These are phyloP conservation scores for Ganoderma lucidum DNA, from an alignment of 1,284 basidiomycete genomes.

Conservation along the genomic window DNA sequence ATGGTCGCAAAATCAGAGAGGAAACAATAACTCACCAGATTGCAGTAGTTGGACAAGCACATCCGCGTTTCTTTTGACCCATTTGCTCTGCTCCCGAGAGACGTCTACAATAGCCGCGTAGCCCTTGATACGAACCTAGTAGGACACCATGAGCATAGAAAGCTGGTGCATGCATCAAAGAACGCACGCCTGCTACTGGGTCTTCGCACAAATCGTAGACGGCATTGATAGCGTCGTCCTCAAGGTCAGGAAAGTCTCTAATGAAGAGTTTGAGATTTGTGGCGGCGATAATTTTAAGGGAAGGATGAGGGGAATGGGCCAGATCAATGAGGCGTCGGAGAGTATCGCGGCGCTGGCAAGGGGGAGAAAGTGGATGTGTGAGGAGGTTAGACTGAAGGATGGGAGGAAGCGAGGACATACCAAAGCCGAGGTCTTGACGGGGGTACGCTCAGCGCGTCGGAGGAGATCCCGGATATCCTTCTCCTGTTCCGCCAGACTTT, in stretches of 20 bases:
- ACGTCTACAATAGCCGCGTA: slow-evolving; percentile 69
- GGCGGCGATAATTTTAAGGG: slow-evolving; percentile 65
- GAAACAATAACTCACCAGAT: slow-evolving; percentile 58
- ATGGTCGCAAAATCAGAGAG: slow-evolving; percentile 9
- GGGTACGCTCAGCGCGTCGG: slow-evolving; percentile 42
- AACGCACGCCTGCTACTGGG: slow-evolving; percentile 57
- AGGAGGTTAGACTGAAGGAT: not conserved
- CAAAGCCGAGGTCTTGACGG: slow-evolving; percentile 37
- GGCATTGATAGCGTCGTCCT: slow-evolving; percentile 76
- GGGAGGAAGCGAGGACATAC: slow-evolving; percentile 27
- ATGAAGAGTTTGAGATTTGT: slow-evolving; percentile 64
- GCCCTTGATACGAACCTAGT: slow-evolving; percentile 72
- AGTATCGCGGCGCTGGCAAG: slow-evolving; percentile 43
- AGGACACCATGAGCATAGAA: slow-evolving; percentile 21
- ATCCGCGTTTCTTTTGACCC: slow-evolving; percentile 75
- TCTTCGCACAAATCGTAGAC: slow-evolving; percentile 82
- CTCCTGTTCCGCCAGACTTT: slow-evolving; percentile 39
- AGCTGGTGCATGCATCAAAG: not conserved
- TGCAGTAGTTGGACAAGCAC: slow-evolving; percentile 78
- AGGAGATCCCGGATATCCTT: slow-evolving; percentile 42
- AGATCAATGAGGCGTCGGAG: slow-evolving; percentile 48
- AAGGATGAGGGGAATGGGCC: slow-evolving; percentile 44
- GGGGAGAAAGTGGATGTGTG: slow-evolving; percentile 1
- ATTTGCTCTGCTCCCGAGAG: slow-evolving; percentile 65
- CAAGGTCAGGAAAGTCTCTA: slow-evolving; percentile 70